Conservation (phyloP, 148 eudicot species). For the Vaccinium vitisidaea region DNA sequence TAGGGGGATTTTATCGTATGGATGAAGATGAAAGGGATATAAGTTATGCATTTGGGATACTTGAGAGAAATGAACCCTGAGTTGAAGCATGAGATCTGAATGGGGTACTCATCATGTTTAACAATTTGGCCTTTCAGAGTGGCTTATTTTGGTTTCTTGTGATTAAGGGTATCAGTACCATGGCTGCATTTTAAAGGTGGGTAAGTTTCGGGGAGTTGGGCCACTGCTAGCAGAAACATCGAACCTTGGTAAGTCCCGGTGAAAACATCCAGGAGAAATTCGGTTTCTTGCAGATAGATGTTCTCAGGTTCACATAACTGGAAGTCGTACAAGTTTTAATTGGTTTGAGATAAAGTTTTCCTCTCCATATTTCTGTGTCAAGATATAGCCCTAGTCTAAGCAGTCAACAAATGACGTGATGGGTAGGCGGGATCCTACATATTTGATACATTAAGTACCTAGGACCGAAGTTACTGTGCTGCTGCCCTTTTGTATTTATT, state of each 20-base stretch:
- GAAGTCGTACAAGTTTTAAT: background rate
- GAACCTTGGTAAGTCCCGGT: too few species aligned
- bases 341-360: background rate
- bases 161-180: background rate
- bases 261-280: too few species aligned
- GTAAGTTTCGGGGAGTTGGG: background rate
- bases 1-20: background rate
- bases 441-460: background rate
- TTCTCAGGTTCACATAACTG: background rate
- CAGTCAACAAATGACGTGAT: background rate
- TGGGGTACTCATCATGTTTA: too few species aligned
- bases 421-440: background rate
- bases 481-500: background rate
- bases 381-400: background rate
- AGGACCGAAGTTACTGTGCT: background rate
- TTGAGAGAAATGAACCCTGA: background rate
- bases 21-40: background rate
- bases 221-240: background rate
- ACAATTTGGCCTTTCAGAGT: background rate
- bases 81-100: conserved; percentile 10
- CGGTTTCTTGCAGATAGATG: background rate
- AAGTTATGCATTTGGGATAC: background rate
- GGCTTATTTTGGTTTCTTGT: background rate
- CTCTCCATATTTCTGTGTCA: background rate
- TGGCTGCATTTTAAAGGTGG: background rate